Conservation (phyloP, 1,139 yeast genomes). For the Blastobotrys arbuscula region DNA sequence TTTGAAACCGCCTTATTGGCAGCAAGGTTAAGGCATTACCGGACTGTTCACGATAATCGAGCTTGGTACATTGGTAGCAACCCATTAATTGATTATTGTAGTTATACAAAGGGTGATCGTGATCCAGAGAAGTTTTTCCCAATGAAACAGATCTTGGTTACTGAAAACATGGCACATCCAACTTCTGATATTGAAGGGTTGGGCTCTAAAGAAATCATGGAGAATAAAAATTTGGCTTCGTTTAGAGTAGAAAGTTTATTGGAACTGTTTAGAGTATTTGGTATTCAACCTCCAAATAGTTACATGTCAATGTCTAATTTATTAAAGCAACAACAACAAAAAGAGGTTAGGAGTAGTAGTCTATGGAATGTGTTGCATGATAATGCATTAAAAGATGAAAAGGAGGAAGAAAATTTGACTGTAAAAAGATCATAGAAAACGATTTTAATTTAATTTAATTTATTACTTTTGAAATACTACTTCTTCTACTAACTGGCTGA, state of each 20-base stretch:
- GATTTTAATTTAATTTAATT: neutral
- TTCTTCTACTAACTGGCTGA: neutral
- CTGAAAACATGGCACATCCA: conserved; percentile 15
- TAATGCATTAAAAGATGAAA: conserved; percentile 15
- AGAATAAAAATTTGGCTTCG: neutral
- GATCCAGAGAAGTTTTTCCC: neutral
- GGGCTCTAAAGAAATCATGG: neutral
- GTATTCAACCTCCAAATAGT: conserved; percentile 8
- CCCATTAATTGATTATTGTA: conserved; percentile 4
- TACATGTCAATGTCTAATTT: neutral
- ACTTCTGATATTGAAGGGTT: conserved; percentile 18
- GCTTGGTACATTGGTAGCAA: conserved; percentile 9
- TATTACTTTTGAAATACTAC: neutral
- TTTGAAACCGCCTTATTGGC: conserved; percentile 11
- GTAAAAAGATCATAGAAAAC: neutral
- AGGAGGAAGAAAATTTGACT: conserved; percentile 6
- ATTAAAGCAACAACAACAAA: neutral
- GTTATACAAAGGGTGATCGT: neutral
- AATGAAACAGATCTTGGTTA: conserved; percentile 15
- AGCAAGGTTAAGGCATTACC: neutral
- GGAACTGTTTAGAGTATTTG: conserved; percentile 16
- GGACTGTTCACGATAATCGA: neutral
- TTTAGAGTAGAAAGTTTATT: conserved; percentile 15
- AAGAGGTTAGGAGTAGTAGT: neutral
- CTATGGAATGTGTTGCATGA: conserved; percentile 12